Conservation (phyloP, 148 eudicot species). For the Cornus florida region DNA sequence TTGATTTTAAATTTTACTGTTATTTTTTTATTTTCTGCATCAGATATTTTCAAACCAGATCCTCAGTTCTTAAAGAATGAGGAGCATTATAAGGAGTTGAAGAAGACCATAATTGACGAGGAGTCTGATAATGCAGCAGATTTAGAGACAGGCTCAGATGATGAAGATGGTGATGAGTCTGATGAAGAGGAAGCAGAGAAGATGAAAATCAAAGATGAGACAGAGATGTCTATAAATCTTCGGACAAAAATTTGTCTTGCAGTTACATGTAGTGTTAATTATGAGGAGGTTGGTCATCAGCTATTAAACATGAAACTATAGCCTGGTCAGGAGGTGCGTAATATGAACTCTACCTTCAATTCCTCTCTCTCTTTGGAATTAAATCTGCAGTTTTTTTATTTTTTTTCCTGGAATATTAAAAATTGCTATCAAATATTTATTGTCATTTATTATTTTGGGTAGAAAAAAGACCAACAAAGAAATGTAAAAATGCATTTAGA, state of each 20-base stretch:
- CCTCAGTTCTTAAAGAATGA: conserved; percentile 78
- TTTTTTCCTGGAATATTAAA: no score
- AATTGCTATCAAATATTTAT: no score
- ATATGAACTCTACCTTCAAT: background rate
- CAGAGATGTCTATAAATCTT: conserved; percentile 88
- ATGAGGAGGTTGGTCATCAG: conserved; percentile 96
- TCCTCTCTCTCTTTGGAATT: background rate
- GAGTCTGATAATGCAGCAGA: conserved; percentile 81
- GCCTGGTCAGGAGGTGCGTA: conserved; percentile 93
- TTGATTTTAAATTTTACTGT: background rate
- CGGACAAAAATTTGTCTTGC: conserved; percentile 86
- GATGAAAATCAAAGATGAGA: conserved; percentile 81
- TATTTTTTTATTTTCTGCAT: conserved; percentile 12
- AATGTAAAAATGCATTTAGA: no score
- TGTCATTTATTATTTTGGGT: no score
- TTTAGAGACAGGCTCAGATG: conserved; percentile 63
- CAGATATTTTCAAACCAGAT: conserved; percentile 86
- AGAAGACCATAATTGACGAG: conserved; percentile 77
- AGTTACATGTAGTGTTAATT: conserved; percentile 96
- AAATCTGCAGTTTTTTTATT: no score
- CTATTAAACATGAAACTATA: conserved; percentile 85
- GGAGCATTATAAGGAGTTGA: conserved; percentile 70
- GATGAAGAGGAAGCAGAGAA: conserved; percentile 68
- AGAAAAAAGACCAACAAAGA: no score
- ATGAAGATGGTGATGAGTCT: conserved; percentile 71